Evolutionary conservation across 1,139 yeast genomes (phyloP).

Genomic region (Hansenula lynferdii): DNA sequence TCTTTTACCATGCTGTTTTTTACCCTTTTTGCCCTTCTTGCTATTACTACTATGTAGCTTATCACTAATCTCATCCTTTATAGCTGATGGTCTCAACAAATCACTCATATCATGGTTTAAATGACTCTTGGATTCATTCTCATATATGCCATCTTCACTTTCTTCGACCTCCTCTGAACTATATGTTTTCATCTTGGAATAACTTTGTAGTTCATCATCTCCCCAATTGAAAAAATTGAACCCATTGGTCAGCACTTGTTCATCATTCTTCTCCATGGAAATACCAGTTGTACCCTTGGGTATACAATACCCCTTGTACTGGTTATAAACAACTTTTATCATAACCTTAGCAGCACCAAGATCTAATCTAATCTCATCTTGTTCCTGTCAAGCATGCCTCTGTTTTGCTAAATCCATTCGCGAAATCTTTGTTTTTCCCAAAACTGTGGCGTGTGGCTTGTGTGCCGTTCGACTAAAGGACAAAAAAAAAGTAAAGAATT

Average conservation of each 20-base stretch:
- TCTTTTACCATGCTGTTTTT: slow-evolving; percentile 4
- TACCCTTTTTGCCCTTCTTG: slow-evolving; percentile 3
- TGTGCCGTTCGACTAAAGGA: neutral
- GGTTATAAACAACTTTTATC: slow-evolving; percentile 14
- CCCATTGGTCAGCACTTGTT: slow-evolving; percentile 22
- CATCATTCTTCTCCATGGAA: neutral
- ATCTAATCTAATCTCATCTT: neutral
- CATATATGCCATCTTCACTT: slow-evolving; percentile 4
- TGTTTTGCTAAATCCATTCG: no score
- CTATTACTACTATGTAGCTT: neutral
- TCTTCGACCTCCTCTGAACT: neutral
- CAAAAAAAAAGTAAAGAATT: no score
- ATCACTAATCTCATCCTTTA: neutral
- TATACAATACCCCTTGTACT: slow-evolving; percentile 19
- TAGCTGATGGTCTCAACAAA: neutral
- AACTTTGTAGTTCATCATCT: slow-evolving; percentile 3
- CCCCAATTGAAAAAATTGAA: slow-evolving; percentile 28
- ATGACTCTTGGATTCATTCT: slow-evolving; percentile 13
- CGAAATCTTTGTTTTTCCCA: no score
- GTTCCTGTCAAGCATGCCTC: neutral
- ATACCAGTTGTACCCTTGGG: slow-evolving; percentile 6
- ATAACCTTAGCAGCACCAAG: no score
- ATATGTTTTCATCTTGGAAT: neutral
- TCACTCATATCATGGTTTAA: slow-evolving; percentile 9
- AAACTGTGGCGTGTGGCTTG: neutral